These are phyloP conservation scores for Ophiocordyceps camponoti-saundersi DNA, from an alignment of 2,329 filamentous ascomycete species.

Conservation along the genomic window DNA sequence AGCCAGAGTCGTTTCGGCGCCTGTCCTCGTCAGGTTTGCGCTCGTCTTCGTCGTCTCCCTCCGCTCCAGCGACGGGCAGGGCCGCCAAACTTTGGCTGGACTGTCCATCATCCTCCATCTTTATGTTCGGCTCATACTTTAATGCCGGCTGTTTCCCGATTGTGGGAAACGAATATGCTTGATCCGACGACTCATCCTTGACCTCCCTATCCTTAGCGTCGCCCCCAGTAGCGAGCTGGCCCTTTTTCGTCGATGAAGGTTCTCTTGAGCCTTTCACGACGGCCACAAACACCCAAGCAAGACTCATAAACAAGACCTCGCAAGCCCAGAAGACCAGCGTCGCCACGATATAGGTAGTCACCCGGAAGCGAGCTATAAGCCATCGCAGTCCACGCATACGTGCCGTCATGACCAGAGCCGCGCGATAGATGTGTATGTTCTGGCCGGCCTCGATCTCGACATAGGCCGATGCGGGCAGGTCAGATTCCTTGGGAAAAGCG, in stretches of 20 bases:
- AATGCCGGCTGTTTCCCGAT: constrained; percentile 22
- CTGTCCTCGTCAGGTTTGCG: constrained; percentile 18
- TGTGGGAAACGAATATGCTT: constrained; percentile 24
- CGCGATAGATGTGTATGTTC: constrained; percentile 60
- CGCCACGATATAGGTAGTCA: constrained; percentile 52
- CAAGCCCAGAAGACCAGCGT: constrained; percentile 59
- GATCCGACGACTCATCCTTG: constrained; percentile 19
- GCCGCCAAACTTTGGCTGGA: constrained; percentile 13
- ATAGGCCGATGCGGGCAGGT: constrained; percentile 27
- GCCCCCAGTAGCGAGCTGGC: constrained; percentile 3
- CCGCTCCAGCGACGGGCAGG: constrained; percentile 16
- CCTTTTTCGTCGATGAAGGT: constrained; percentile 2
- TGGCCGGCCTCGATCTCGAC: constrained; percentile 54
- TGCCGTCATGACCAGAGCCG: constrained; percentile 52
- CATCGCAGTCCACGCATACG: constrained; percentile 61
- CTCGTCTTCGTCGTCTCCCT: constrained; percentile 29
- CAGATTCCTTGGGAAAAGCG: constrained; percentile 33
- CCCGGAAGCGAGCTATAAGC: constrained; percentile 72
- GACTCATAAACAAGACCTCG: constrained; percentile 49
- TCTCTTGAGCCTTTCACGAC: constrained; percentile 13
- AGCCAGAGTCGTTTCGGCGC: constrained; percentile 25
- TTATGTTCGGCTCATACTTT: constrained; percentile 21
- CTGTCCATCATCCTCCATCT: constrained; percentile 15
- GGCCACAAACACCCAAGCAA: constrained; percentile 44
- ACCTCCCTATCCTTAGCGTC: constrained; percentile 10